These are phyloP conservation scores for Tricholoma terreum DNA, from an alignment of 768 basidiomycete genomes.

Conservation along the genomic window DNA sequence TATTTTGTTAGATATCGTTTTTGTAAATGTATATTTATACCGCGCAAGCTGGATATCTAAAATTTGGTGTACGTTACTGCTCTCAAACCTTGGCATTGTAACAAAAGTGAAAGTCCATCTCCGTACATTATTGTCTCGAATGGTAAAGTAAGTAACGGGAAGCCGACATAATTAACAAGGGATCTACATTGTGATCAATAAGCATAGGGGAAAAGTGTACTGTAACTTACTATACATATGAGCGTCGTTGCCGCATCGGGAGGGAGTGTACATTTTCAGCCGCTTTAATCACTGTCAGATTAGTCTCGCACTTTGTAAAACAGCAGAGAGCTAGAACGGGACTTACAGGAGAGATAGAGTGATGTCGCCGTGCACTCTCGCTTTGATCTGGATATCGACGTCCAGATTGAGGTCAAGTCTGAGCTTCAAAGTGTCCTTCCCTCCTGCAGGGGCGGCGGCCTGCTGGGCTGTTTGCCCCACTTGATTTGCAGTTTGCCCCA, in stretches of 20 bases:
- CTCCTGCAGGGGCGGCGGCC: not conserved
- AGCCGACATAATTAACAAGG: no score
- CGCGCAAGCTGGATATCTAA: not conserved
- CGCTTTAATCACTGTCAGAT: not conserved
- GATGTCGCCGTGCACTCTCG: conserved; percentile 17
- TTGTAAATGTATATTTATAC: not conserved
- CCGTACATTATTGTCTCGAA: no score
- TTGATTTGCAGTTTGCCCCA: not conserved
- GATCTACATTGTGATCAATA: no score
- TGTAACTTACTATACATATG: not conserved
- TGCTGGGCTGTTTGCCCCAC: not conserved
- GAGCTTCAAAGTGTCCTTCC: conserved; percentile 14
- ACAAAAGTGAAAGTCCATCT: no score
- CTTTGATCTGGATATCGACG: conserved; percentile 16
- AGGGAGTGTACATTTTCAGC: not conserved
- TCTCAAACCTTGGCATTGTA: no score
- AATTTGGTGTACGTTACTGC: no score
- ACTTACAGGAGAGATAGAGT: conserved; percentile 19
- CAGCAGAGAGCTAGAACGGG: not conserved
- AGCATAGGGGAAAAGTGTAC: no score
- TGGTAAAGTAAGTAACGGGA: no score
- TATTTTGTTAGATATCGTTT: not conserved
- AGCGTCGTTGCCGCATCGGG: not conserved
- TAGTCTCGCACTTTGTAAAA: not conserved
- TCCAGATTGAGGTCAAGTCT: conserved; percentile 18